Conservation (phyloP, 106 monocot genomes). For the Triglochin maritima region DNA sequence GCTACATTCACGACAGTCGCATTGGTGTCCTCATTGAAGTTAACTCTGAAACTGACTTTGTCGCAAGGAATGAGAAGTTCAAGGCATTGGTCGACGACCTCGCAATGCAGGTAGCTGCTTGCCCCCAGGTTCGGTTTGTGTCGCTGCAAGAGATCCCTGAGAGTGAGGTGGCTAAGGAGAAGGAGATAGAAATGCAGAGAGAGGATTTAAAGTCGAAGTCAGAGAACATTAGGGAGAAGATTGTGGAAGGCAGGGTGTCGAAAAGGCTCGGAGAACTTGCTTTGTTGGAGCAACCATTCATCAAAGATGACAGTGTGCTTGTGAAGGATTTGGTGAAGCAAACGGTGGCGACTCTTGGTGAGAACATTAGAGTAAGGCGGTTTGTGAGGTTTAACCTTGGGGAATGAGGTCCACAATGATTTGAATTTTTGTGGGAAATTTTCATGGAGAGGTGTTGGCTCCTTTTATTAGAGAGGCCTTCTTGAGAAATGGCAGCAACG, state of each 20-base stretch:
- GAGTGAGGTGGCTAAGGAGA: slow-evolving; percentile 47
- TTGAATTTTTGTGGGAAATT: too few relatives aligned
- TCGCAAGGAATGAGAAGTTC: slow-evolving; percentile 71
- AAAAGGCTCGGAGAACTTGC: slow-evolving; percentile 80
- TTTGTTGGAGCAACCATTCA: slow-evolving; percentile 80
- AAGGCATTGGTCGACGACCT: slow-evolving; percentile 65
- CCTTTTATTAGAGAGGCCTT: too few relatives aligned
- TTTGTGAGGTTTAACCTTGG: slow-evolving; percentile 77
- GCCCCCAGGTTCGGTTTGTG: slow-evolving; percentile 43
- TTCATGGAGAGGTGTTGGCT: too few relatives aligned
- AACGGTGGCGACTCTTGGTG: slow-evolving; percentile 76
- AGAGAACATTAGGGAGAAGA: slow-evolving; percentile 79
- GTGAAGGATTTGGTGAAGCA: slow-evolving; percentile 97
- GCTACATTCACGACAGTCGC: slow-evolving; percentile 79
- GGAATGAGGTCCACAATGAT: slow-evolving; percentile 11
- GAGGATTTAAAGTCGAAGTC: slow-evolving; percentile 83
- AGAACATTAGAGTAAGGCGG: slow-evolving; percentile 76
- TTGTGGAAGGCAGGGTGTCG: slow-evolving; percentile 79
- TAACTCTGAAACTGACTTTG: slow-evolving; percentile 85
- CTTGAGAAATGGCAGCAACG: too few relatives aligned
- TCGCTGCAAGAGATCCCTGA: slow-evolving; percentile 66
- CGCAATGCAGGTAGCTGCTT: slow-evolving; percentile 82
- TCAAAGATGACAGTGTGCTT: slow-evolving; percentile 61
- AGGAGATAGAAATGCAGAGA: slow-evolving; percentile 79
- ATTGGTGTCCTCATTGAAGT: slow-evolving; percentile 79